A percentile compares a stretch with the other conserved stretches of the same genome.
These are phyloP conservation scores for Chlamydomonas sphaeroides DNA, from an alignment of 139 green algal species.

Conservation along the genomic window DNA sequence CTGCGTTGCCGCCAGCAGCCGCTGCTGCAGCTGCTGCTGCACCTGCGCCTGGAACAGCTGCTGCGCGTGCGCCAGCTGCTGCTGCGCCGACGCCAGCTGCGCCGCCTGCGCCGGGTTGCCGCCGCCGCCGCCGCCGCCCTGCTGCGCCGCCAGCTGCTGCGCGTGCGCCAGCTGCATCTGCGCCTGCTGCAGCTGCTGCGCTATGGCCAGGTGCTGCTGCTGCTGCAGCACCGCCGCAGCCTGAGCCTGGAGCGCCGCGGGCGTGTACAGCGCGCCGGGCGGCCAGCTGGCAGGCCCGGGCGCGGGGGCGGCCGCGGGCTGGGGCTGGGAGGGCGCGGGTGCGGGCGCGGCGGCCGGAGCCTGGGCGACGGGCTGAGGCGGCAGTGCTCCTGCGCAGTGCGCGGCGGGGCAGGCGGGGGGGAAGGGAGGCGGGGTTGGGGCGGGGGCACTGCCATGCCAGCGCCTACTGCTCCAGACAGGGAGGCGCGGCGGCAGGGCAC, in stretches of 20 bases:
- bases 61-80: conserved; percentile 36
- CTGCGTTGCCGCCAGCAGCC: not conserved
- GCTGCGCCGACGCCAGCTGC: conserved; percentile 34
- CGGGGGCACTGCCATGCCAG: no score
- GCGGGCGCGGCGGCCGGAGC: not conserved
- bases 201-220: conserved; percentile 26
- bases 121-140: not conserved
- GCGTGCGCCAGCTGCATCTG: conserved; percentile 34
- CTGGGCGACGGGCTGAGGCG: not conserved
- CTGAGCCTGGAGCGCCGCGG: conserved; percentile 20
- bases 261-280: not conserved
- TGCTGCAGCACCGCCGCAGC: conserved; percentile 8
- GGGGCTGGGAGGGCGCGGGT: no score
- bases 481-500: no score
- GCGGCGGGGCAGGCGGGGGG: no score
- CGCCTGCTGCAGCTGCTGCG: conserved; percentile 37
- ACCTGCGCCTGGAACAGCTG: conserved; percentile 39
- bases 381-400: no score
- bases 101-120: not conserved
- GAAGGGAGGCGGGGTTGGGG: no score
- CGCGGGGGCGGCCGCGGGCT: not conserved
- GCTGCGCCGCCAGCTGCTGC: conserved; percentile 39
- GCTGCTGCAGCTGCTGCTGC: conserved; percentile 37
- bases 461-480: no score
- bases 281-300: not conserved